Evolutionary conservation across 2,329 filamentous ascomycete genomes (phyloP).

Genomic region (Grosmannia clavigera): DNA sequence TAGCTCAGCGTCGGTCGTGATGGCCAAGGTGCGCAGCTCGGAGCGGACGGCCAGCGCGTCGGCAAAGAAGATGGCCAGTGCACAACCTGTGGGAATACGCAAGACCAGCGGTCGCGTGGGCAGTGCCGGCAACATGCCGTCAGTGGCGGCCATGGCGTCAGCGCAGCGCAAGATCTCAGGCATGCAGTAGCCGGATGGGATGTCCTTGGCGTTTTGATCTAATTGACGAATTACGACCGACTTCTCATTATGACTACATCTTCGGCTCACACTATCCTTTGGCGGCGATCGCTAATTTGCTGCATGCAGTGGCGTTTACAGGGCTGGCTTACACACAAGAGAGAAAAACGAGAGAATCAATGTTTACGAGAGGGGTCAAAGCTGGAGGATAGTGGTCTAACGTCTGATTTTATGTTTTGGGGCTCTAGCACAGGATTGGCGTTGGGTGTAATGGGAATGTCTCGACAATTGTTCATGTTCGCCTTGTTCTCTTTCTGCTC

Average conservation of each 20-base stretch:
- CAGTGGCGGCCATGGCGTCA: constrained; percentile 27
- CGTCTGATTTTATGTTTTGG: background rate
- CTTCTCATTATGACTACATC: background rate
- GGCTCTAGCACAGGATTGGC: background rate
- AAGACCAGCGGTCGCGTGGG: constrained; percentile 56
- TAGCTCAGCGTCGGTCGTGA: constrained; percentile 40
- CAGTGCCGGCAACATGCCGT: constrained; percentile 32
- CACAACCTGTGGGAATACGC: constrained; percentile 40
- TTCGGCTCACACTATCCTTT: background rate
- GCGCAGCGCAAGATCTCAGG: constrained; percentile 42
- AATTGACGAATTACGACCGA: background rate
- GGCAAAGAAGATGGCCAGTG: constrained; percentile 39
- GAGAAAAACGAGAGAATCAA: background rate
- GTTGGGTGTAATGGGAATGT: background rate
- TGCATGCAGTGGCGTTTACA: background rate
- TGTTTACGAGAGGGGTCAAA: too few relatives aligned
- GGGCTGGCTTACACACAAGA: background rate
- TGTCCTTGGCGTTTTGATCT: background rate
- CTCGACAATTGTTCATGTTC: background rate
- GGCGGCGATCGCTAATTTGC: background rate
- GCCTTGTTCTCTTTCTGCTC: background rate
- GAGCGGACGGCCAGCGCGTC: constrained; percentile 13
- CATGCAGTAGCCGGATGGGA: constrained; percentile 4
- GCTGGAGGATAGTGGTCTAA: too few relatives aligned
- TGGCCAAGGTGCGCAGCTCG: constrained; percentile 49